These are phyloP conservation scores for Phytophthora ohioensis DNA, from an alignment of 352 stramenopile genomes.

Conservation along the genomic window DNA sequence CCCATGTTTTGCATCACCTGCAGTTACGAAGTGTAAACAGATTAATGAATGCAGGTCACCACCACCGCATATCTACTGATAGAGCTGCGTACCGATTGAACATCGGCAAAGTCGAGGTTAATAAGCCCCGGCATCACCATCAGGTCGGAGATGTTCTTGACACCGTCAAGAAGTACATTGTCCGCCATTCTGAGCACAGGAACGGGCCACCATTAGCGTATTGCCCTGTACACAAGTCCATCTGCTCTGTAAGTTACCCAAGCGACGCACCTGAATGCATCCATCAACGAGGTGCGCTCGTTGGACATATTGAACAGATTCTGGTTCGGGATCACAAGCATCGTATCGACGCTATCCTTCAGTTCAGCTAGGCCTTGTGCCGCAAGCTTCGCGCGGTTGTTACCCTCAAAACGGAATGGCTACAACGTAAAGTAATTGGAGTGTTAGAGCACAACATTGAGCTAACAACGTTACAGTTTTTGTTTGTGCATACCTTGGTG, in stretches of 20 bases:
- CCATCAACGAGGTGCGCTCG: slow-evolving; percentile 88
- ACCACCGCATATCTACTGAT: neutral
- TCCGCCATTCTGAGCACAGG: slow-evolving; percentile 68
- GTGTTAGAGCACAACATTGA: slow-evolving; percentile 12
- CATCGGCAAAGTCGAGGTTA: slow-evolving; percentile 90
- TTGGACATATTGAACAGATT: slow-evolving; percentile 92
- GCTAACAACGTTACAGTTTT: neutral
- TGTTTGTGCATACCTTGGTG: slow-evolving; percentile 65
- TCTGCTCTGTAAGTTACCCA: neutral
- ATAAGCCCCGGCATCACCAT: slow-evolving; percentile 92
- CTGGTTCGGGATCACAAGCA: slow-evolving; percentile 91
- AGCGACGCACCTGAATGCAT: slow-evolving; percentile 75
- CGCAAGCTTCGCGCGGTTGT: slow-evolving; percentile 82
- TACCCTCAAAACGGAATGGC: slow-evolving; percentile 88
- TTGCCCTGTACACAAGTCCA: neutral
- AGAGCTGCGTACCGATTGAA: slow-evolving; percentile 69
- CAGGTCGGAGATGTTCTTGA: slow-evolving; percentile 91
- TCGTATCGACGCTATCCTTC: slow-evolving; percentile 88
- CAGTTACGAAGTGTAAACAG: slow-evolving; percentile 3
- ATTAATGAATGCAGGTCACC: neutral
- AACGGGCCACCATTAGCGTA: neutral
- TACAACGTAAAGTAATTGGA: slow-evolving; percentile 18
- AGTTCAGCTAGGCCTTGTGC: slow-evolving; percentile 79
- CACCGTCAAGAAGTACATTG: slow-evolving; percentile 85
- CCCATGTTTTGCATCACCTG: slow-evolving; percentile 90